Conservation (phyloP, 495 filamentous ascomycete species). For the Penicillium subrubescens region DNA sequence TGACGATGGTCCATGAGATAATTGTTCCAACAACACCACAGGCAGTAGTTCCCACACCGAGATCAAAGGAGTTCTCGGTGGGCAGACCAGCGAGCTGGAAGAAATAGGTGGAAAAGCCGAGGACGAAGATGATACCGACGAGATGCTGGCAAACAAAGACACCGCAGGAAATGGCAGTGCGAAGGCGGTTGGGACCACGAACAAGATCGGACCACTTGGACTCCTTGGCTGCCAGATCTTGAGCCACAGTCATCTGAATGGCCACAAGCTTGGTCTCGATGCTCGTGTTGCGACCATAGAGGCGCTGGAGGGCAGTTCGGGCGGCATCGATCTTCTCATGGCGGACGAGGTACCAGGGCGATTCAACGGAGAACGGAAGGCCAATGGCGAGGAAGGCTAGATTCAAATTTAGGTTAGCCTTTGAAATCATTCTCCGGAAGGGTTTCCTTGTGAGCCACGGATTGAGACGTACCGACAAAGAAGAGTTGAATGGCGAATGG, state of each 20-base stretch:
- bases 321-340: not conserved
- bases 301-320: not conserved
- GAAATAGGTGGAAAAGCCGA: not conserved
- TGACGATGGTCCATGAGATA: not conserved
- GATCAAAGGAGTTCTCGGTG: not conserved
- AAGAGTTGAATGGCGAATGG: not conserved
- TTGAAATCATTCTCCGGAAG: not conserved
- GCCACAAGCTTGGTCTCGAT: not conserved
- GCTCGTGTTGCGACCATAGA: not conserved
- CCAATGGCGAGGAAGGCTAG: not conserved
- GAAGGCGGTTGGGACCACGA: not conserved
- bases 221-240: not conserved
- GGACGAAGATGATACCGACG: not conserved
- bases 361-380: not conserved
- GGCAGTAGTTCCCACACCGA: not conserved
- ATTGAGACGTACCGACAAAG: not conserved
- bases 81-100: not conserved
- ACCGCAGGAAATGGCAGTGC: not conserved
- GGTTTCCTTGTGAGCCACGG: too few relatives aligned
- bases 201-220: not conserved
- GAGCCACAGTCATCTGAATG: not conserved
- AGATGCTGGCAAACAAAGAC: not conserved
- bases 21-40: not conserved
- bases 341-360: not conserved
- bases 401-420: not conserved